Evolutionary conservation across 2,329 filamentous ascomycete genomes (phyloP), one percentile per base, ranked within the genome.

Genomic region (Sporothrix pallida): DNA sequence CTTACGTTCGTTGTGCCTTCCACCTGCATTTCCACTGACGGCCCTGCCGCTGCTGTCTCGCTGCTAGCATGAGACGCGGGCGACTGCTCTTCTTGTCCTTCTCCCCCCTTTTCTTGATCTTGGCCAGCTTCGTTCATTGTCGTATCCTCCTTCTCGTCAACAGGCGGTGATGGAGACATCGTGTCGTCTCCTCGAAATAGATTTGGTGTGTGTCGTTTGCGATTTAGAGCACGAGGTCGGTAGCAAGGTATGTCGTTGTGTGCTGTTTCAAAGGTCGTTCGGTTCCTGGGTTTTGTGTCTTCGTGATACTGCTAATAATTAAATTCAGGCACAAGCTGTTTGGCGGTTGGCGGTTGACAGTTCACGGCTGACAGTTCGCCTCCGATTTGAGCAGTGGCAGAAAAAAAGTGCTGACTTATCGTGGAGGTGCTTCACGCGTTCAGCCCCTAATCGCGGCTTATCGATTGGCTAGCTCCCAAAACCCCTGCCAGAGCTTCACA

Each of bases 21-120:
- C 17, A n/a, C 12, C 15, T n/a, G 60, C 13, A n/a, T 31, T 37
- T 37, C 26, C 37, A n/a, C 17, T 8, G 68, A 10, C 7, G 48
- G 26, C n/a, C 10, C 67, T 26, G 68, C 68, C 1, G 52, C 31
- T 12, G 68, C 69, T 17, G 69, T 62, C 69, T 26, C 42, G 42
- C 54, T 71, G 52, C 54, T 71, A 10, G 54, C 20, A 23, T 71
- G 69, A 10, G 69, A 60, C 54, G 31, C 31, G 13, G 54, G 48
- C 1, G 68, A 44, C 17, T 52, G 67, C 5, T 52, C 48, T 7
- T 31, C 23, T 10, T 37, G 31, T 10, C 17, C 50, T 37, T 58
- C 50, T 37, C n/a, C 50, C 3, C 7, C 31, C n/a, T 71, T 9
- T 9, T 17, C 54, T 26, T 15, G 13, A n/a, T 17, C 10, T 7